Evolutionary conservation across 495 filamentous ascomycete genomes (phyloP).

Genomic region (Aspergillus ellipticus): DNA sequence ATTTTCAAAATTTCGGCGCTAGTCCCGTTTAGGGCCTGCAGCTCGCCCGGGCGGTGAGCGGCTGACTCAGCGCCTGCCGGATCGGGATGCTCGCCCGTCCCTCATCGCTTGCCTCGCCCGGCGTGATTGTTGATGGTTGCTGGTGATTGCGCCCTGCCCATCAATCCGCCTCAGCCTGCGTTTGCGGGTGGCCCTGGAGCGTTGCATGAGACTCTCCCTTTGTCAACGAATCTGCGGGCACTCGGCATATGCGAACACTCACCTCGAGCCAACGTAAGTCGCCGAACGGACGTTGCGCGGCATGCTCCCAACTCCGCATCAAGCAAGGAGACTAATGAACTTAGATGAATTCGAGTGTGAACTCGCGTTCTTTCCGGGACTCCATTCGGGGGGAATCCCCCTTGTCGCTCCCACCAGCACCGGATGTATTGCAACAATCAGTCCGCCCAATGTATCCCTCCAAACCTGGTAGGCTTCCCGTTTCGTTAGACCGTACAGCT

Average conservation of each 20-base stretch:
- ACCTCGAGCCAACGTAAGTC: background rate
- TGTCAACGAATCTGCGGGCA: background rate
- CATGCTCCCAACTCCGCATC: background rate
- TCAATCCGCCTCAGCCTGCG: background rate
- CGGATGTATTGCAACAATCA: constrained; percentile 27
- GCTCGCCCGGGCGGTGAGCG: constrained; percentile 15
- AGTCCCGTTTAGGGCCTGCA: constrained; percentile 26
- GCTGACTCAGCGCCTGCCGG: constrained; percentile 33
- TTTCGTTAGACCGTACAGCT: background rate
- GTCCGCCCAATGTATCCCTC: constrained; percentile 26
- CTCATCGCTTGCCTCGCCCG: no score
- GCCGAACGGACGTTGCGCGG: background rate
- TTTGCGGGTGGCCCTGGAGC: background rate
- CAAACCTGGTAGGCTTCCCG: constrained; percentile 25
- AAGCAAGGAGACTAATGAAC: constrained; percentile 5
- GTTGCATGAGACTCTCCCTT: background rate
- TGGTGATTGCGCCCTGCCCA: background rate
- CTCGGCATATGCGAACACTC: no score
- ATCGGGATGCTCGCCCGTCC: constrained; percentile 10
- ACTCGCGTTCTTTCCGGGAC: constrained; percentile 30
- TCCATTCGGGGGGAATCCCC: constrained; percentile 31
- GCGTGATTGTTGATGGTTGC: no score
- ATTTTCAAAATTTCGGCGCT: constrained; percentile 42
- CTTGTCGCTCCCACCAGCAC: constrained; percentile 26
- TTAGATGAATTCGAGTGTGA: constrained; percentile 31